A percentile compares a stretch with the other conserved stretches of the same genome.
phyloP scores from a whole-genome alignment of 306 rosid species.

The Lupinus albus region DNA sequence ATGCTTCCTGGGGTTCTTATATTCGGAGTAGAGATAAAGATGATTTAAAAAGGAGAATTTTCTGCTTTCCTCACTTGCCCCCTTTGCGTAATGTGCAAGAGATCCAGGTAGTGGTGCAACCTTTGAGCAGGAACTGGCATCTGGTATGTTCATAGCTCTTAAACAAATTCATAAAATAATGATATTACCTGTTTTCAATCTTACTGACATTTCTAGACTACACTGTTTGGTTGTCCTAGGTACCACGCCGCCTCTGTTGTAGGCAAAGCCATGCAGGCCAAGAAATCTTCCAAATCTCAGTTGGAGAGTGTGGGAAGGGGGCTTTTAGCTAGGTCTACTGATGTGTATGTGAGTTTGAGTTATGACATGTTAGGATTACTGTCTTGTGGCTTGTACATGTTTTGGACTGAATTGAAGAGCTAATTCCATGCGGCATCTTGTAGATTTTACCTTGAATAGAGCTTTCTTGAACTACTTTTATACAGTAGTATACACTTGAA shows the following conservation, averaged over 20 bases:
- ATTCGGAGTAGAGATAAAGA: constrained; percentile 52
- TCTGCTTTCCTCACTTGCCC: constrained; percentile 63
- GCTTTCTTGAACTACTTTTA: constrained; percentile 36
- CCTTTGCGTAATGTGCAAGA: constrained; percentile 52
- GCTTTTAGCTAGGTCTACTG: constrained; percentile 47
- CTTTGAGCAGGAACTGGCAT: constrained; percentile 72
- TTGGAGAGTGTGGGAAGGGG: constrained; percentile 67
- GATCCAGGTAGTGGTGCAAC: constrained; percentile 55
- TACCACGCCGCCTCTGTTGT: constrained; percentile 75
- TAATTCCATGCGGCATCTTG: constrained; percentile 42
- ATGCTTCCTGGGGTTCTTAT: constrained; percentile 66
- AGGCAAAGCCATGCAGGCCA: constrained; percentile 50
- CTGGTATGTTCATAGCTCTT: constrained; percentile 52
- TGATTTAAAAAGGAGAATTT: constrained; percentile 60
- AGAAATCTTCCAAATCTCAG: constrained; percentile 57
- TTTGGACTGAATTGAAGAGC: constrained; percentile 37
- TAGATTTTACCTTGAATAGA: constrained; percentile 39
- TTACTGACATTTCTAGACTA: constrained; percentile 32
- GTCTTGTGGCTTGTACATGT: constrained; percentile 34
- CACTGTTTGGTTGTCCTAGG: constrained; percentile 46
- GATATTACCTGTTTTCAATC: constrained; percentile 8
- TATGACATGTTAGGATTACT: constrained; percentile 34
- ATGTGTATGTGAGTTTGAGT: constrained; percentile 30
- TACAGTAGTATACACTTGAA: constrained; percentile 8
- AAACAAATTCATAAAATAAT: constrained; percentile 24